These are phyloP conservation scores for Ustulina deusta DNA, from an alignment of 2,329 filamentous ascomycete genomes.

Conservation along the genomic window DNA sequence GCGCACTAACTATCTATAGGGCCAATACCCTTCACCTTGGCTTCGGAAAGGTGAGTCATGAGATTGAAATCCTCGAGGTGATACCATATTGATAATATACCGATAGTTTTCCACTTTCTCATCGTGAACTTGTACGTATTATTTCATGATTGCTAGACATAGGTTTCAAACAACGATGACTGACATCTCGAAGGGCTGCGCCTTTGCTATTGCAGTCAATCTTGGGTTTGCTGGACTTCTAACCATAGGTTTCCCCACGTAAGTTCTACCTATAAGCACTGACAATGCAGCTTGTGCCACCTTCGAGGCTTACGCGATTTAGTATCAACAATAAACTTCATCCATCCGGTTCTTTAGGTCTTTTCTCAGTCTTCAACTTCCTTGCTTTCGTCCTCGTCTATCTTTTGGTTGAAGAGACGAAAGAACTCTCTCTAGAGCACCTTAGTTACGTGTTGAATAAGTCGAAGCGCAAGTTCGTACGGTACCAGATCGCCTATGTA, in stretches of 20 bases:
- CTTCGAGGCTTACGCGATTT: neutral
- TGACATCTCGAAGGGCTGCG: slow-evolving; percentile 16
- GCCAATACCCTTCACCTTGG: slow-evolving; percentile 20
- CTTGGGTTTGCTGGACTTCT: slow-evolving; percentile 18
- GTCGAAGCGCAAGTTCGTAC: slow-evolving; percentile 14
- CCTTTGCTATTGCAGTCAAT: slow-evolving; percentile 23
- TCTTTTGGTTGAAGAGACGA: slow-evolving; percentile 21
- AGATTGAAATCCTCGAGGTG: neutral
- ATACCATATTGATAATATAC: neutral
- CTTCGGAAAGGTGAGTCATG: slow-evolving; percentile 17
- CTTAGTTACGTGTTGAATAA: slow-evolving; percentile 16
- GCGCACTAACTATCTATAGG: slow-evolving; percentile 1
- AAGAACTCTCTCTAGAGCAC: slow-evolving; percentile 19
- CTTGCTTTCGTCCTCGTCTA: slow-evolving; percentile 19
- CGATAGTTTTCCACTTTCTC: slow-evolving; percentile 24
- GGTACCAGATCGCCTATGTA: slow-evolving; percentile 7
- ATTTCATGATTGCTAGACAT: neutral
- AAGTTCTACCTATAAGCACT: neutral
- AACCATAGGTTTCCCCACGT: slow-evolving; percentile 18
- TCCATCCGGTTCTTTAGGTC: slow-evolving; percentile 12
- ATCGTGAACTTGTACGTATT: slow-evolving; percentile 20
- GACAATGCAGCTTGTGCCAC: too few species aligned
- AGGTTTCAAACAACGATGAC: neutral
- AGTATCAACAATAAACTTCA: slow-evolving; percentile 8
- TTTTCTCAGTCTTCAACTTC: slow-evolving; percentile 25